Conservation (phyloP, 2,329 filamentous ascomycete species). For the Hypoxylon sp. region DNA sequence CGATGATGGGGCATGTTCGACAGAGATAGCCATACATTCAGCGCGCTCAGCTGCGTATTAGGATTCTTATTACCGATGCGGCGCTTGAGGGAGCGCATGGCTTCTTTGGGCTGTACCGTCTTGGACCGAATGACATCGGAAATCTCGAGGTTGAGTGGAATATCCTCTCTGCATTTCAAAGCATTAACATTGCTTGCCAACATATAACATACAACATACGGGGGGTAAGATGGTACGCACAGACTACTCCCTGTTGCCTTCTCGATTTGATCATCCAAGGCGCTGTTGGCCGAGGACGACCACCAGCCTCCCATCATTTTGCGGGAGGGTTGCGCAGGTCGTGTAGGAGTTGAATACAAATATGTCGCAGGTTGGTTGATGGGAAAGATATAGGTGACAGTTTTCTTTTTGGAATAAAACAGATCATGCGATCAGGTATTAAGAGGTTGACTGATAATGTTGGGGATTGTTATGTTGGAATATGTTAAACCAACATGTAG, state of each 20-base stretch:
- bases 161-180: slow-evolving; percentile 76
- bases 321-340: slow-evolving; percentile 10
- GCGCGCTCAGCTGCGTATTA: slow-evolving; percentile 92
- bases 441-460: background rate
- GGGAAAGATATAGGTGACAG: too few species aligned
- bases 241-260: slow-evolving; percentile 93
- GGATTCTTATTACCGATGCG: slow-evolving; percentile 98
- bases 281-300: slow-evolving; percentile 89
- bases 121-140: slow-evolving; percentile 97
- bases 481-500: too few species aligned
- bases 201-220: too few species aligned
- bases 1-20: too few species aligned
- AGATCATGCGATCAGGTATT: too few species aligned
- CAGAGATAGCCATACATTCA: slow-evolving; percentile 70
- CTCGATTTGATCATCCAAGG: slow-evolving; percentile 96
- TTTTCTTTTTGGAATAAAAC: too few species aligned
- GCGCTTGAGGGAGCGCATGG: slow-evolving; percentile 94
- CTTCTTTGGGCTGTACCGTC: slow-evolving; percentile 95
- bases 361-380: background rate
- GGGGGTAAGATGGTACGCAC: slow-evolving; percentile 59
- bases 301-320: slow-evolving; percentile 86
- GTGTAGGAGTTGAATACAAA: slow-evolving; percentile 8
- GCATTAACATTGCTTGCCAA: slow-evolving; percentile 43
- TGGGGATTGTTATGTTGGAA: too few species aligned
- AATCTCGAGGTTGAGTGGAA: slow-evolving; percentile 96